A percentile compares a stretch with the other conserved stretches of the same genome.
These are phyloP conservation scores for Ogataea parapolymorpha DNA, from an alignment of 805 yeast species.

Conservation along the genomic window DNA sequence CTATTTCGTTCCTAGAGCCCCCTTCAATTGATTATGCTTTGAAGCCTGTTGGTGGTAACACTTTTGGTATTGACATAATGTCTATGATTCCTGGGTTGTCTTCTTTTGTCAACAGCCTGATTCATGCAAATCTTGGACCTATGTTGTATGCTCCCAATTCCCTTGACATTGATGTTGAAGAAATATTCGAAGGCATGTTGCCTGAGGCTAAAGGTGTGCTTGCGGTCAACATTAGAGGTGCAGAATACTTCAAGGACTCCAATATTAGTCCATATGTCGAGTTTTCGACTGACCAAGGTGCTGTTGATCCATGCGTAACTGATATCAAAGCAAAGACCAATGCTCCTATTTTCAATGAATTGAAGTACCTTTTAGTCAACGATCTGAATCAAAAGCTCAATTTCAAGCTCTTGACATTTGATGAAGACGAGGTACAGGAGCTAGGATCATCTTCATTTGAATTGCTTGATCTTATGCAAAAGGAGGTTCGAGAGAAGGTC, in stretches of 20 bases:
- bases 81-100: slow-evolving; percentile 78
- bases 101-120: slow-evolving; percentile 63
- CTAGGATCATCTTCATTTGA: slow-evolving; percentile 52
- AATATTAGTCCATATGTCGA: slow-evolving; percentile 48
- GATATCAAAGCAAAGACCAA: slow-evolving; percentile 53
- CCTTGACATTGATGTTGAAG: slow-evolving; percentile 71
- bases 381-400: slow-evolving; percentile 53
- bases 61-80: slow-evolving; percentile 84
- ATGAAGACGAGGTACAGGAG: slow-evolving; percentile 53
- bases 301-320: slow-evolving; percentile 38
- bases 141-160: slow-evolving; percentile 82
- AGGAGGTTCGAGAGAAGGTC: slow-evolving; percentile 40
- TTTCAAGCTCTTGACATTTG: slow-evolving; percentile 53
- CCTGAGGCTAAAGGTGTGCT: slow-evolving; percentile 70
- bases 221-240: slow-evolving; percentile 59
- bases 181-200: slow-evolving; percentile 56
- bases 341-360: slow-evolving; percentile 65
- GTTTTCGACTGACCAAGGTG: slow-evolving; percentile 36
- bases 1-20: slow-evolving; percentile 71
- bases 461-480: slow-evolving; percentile 57
- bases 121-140: slow-evolving; percentile 70
- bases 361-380: slow-evolving; percentile 56
- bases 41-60: slow-evolving; percentile 87
- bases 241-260: slow-evolving; percentile 42
- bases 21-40: slow-evolving; percentile 75